Conservation (phyloP, 1,139 yeast genomes). For the Blastobotrys illinoisensis region DNA sequence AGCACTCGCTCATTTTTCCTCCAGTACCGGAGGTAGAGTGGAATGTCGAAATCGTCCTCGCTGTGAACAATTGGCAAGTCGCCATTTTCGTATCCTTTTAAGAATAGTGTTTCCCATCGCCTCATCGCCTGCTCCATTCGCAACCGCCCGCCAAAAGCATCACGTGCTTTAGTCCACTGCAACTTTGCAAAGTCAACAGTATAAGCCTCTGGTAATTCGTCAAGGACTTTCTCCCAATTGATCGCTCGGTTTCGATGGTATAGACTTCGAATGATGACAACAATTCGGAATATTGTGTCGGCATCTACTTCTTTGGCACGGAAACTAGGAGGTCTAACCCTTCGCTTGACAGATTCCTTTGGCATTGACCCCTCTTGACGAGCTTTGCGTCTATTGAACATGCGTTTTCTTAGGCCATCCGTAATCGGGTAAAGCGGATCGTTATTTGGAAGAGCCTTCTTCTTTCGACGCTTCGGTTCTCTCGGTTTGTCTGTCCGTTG, state of each 20-base stretch:
- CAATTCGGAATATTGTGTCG: constrained; percentile 49
- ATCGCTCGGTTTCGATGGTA: constrained; percentile 41
- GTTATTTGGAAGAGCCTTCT: not conserved
- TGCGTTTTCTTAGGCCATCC: not conserved
- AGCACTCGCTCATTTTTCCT: constrained; percentile 41
- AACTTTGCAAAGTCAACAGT: constrained; percentile 40
- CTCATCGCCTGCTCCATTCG: constrained; percentile 49
- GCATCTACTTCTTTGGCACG: constrained; percentile 33
- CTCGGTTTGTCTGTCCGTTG: not conserved
- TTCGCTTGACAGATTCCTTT: not conserved
- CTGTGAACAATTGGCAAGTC: constrained; percentile 39
- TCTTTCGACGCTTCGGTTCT: not conserved
- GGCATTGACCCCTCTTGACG: not conserved
- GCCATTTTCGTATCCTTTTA: constrained; percentile 48
- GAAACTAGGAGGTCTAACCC: not conserved
- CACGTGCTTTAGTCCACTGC: constrained; percentile 60
- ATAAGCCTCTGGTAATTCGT: constrained; percentile 35
- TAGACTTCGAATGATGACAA: constrained; percentile 57
- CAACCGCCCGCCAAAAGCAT: constrained; percentile 48
- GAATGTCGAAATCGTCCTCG: constrained; percentile 44
- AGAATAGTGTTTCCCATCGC: constrained; percentile 54
- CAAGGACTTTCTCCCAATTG: constrained; percentile 54
- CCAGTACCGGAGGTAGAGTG: constrained; percentile 54
- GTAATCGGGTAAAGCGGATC: not conserved
- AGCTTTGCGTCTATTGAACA: not conserved